Base-by-base conservation (phyloP, 2,329 filamentous ascomycete species). In the Periconia macrospinosa region DNA sequence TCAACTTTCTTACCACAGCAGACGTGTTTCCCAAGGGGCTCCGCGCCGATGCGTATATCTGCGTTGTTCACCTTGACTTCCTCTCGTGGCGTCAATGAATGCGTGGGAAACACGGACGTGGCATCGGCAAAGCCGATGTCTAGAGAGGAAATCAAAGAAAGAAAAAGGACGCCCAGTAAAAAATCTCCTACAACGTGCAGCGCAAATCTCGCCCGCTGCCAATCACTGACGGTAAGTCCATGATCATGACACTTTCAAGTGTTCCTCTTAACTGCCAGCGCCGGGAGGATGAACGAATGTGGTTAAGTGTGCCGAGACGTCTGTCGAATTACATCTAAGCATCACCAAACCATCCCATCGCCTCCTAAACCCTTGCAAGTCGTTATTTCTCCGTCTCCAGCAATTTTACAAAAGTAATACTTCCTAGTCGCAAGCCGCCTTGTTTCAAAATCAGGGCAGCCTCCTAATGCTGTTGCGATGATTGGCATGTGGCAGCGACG, bases 131-230 rank as follows among this genome's bases (percentile, higher is more conserved):
- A 15, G n/a, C 30, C n/a, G 44, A 54, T 54, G 15, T 47, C 48
- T 47, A 41, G n/a, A 55, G 49, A 45, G 52, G 49, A n/a, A 13
- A 37, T 37, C 5, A 37, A 37, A 37, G 11, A 3, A 5, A 37
- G 33, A 3, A 13, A n/a, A 37, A 37, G 15, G 3, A n/a, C 11
- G 45, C 52, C 49, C 30, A 47, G 40, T 33, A 35, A 18, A 41
- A 35, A 46, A 43, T 43, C 41, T 45, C 18, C 27, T 52, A 40
- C 49, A 45, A 50, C 52, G 33, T 57, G 59, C 59, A 58, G 49
- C 40, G 13, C 52, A 55, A 58, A 60, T 60, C 55, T 62, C 58
- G 49, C 46, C 54, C 45, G 33, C 13, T 40, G 30, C 59, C 59
- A 62, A 62, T 62, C 52, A 57, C 45, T 17, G 30, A 17, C 35